Percentiles rank a stretch among this genome's conserved stretches.
Evolutionary conservation across 2,329 filamentous ascomycete genomes (phyloP).

Genomic region (Akanthomyces muscarius): DNA sequence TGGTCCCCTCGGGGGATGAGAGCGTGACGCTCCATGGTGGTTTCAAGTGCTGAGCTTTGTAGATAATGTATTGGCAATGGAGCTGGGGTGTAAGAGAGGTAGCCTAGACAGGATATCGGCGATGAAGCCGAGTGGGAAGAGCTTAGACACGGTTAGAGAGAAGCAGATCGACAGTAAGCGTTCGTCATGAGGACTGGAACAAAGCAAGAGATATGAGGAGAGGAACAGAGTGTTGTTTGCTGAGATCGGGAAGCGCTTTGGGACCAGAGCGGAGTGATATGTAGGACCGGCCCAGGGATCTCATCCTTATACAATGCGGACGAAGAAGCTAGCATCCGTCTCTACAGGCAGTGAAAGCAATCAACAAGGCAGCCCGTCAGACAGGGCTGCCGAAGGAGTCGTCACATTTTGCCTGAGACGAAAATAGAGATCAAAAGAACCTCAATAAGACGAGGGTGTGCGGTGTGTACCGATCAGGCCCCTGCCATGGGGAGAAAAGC

Average conservation of each 20-base stretch:
- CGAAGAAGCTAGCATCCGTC: too few species aligned
- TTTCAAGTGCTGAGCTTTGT: background rate
- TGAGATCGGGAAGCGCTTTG: background rate
- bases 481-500: too few species aligned
- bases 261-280: background rate
- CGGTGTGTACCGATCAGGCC: slow-evolving; percentile 1
- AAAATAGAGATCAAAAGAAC: slow-evolving; percentile 12
- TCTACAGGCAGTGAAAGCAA: background rate
- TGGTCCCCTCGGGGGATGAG: background rate
- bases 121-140: background rate
- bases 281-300: background rate
- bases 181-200: background rate
- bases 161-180: background rate
- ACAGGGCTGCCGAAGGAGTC: background rate
- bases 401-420: background rate
- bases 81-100: background rate
- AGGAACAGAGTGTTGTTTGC: background rate
- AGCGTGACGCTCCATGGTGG: background rate
- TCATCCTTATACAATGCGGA: slow-evolving; percentile 5
- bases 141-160: background rate
- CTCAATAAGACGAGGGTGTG: slow-evolving; percentile 5
- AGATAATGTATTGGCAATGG: background rate
- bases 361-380: background rate
- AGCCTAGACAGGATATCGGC: background rate
- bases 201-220: background rate